These are phyloP conservation scores for Castanopsis chinensis DNA, from an alignment of 306 rosid species.

Conservation along the genomic window DNA sequence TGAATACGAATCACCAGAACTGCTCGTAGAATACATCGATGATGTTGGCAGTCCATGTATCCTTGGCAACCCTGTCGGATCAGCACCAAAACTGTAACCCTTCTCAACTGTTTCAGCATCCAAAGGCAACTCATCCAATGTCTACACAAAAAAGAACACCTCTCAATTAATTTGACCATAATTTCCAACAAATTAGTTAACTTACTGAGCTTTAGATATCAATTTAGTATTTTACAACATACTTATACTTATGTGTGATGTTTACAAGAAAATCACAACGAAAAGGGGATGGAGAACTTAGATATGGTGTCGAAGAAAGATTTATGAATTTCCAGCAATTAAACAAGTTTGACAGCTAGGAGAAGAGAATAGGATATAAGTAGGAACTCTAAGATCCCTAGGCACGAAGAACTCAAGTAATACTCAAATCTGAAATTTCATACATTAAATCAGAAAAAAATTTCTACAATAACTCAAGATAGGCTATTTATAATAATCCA, in stretches of 20 bases:
- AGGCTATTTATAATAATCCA: no score
- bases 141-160: slow-evolving; percentile 42
- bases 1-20: slow-evolving; percentile 55
- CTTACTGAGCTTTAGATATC: not conserved
- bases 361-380: no score
- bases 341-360: no score
- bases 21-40: slow-evolving; percentile 65
- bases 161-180: slow-evolving; percentile 20
- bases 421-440: no score
- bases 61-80: slow-evolving; percentile 84
- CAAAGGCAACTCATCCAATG: slow-evolving; percentile 87
- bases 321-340: no score
- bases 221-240: not conserved
- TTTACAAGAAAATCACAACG: not conserved
- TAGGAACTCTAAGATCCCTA: no score
- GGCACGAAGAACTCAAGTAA: no score
- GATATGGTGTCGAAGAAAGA: no score
- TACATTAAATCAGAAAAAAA: no score
- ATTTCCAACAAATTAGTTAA: not conserved
- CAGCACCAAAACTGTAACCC: slow-evolving; percentile 71
- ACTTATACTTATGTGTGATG: not conserved
- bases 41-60: slow-evolving; percentile 79
- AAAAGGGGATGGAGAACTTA: no score
- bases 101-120: slow-evolving; percentile 96
- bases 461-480: no score